These are phyloP conservation scores for Penicillium egyptiacum DNA, from an alignment of 495 filamentous ascomycete species.

Conservation along the genomic window DNA sequence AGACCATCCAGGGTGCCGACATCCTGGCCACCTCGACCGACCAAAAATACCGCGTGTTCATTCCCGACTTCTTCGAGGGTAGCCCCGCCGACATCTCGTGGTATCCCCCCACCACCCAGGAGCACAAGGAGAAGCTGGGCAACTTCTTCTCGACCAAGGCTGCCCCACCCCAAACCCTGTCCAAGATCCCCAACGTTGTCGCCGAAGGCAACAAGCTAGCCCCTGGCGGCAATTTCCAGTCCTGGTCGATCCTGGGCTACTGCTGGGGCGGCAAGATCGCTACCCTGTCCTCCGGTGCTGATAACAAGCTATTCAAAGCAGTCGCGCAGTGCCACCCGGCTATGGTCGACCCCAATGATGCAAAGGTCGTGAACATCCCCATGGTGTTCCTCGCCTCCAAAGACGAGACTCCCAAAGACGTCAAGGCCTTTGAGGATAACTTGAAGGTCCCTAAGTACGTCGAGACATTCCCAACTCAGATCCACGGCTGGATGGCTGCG, in stretches of 20 bases:
- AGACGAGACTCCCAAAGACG: slow-evolving; percentile 65
- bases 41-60: slow-evolving; percentile 57
- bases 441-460: slow-evolving; percentile 69
- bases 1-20: slow-evolving; percentile 59
- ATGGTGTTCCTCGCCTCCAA: slow-evolving; percentile 64
- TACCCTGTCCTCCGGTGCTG: slow-evolving; percentile 55
- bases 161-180: slow-evolving; percentile 60
- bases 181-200: slow-evolving; percentile 63
- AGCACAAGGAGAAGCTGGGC: slow-evolving; percentile 73
- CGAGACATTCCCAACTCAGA: slow-evolving; percentile 76
- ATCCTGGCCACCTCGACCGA: slow-evolving; percentile 49
- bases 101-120: slow-evolving; percentile 77
- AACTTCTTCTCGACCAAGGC: slow-evolving; percentile 75
- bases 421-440: slow-evolving; percentile 68
- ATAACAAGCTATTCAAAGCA: slow-evolving; percentile 65
- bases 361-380: slow-evolving; percentile 63
- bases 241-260: slow-evolving; percentile 85
- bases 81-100: slow-evolving; percentile 45
- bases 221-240: slow-evolving; percentile 51
- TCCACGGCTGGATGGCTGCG: slow-evolving; percentile 93
- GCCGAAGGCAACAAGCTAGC: slow-evolving; percentile 51
- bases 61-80: slow-evolving; percentile 59
- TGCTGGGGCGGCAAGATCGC: slow-evolving; percentile 93
- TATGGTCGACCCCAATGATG: slow-evolving; percentile 77
- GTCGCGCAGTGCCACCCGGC: slow-evolving; percentile 78